A percentile compares a stretch with the other conserved stretches of the same genome.
Conservation (phyloP, 495 filamentous ascomycete species). For the Aspergillus bertholletiae region DNA sequence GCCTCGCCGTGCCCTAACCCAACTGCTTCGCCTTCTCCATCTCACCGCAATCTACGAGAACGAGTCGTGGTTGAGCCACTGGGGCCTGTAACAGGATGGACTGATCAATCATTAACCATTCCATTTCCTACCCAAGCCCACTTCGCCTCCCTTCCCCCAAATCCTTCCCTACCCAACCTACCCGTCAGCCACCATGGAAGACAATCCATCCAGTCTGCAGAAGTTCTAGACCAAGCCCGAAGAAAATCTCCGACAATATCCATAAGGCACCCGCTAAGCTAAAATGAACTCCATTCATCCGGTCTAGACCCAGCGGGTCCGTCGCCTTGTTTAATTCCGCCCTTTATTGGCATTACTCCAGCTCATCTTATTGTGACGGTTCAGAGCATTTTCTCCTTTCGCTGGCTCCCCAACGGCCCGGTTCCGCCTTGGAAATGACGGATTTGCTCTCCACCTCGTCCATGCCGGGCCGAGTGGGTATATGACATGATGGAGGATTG, state of each 20-base stretch:
- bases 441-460: neutral
- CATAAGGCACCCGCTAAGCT: neutral
- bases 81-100: too few species aligned
- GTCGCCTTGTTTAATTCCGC: neutral
- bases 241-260: neutral
- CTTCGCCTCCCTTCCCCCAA: too few species aligned
- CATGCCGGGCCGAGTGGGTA: neutral
- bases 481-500: neutral
- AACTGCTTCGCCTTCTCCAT: too few species aligned
- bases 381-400: neutral
- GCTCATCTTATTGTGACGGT: neutral
- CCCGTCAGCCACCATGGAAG: neutral
- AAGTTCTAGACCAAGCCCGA: neutral
- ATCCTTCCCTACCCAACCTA: neutral
- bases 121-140: neutral
- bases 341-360: too few species aligned
- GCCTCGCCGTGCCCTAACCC: neutral
- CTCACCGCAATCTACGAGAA: too few species aligned
- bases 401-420: neutral
- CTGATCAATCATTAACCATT: too few species aligned
- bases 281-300: neutral
- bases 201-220: neutral
- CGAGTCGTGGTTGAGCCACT: too few species aligned
- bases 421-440: neutral
- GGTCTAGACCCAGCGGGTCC: neutral